Evolutionary conservation across 352 stramenopile species (phyloP), one percentile per base, ranked within the genome.

Genomic region (Pythium periplocum): DNA sequence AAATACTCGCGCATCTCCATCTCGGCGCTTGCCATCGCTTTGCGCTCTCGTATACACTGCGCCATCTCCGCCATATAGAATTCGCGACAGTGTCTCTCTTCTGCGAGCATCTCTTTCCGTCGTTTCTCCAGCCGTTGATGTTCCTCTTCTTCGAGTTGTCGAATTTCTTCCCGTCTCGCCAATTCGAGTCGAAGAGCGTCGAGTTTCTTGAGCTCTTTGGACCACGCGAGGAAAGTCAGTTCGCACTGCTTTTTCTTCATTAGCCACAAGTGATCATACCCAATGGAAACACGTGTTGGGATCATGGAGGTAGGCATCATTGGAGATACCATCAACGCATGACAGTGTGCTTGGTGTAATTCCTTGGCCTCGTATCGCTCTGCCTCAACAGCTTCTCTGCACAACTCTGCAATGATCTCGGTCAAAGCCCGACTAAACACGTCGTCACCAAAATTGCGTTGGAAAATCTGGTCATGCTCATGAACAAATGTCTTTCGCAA

Each of bases 41-140:
- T 88, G 11, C 76, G 61, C 48, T 92, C 82, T 17, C 61, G 62
- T 50, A 92, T 76, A 26, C 60, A 86, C 2, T 75, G 33, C 4
- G 82, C 59, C 32, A 71, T 73, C 49, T 92, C 79, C 35, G 87
- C 75, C 9, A 86, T 7, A 49, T 90, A 90, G 51, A 92, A 90
- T 38, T 68, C 67, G 0, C 79, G 82, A 40, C 75, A 78, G 0
- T 57, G 50, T 0, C 75, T 59, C 45, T 92, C 82, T 66, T 89
- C 82, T 4, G 65, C 68, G 2, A 82, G 45, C 82, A 92, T 90
- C 45, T 87, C 82, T 30, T 80, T 86, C 2, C 69, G 71, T 4
- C 66, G 55, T 1, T 32, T 31, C 30, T 89, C 77, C 2, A 80
- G 57, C 2, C 51, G 53, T 31, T 68, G 17, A 9, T 75, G 59